Evolutionary conservation across 768 basidiomycete genomes (phyloP).

Genomic region (Gautieria morchelliformis): DNA sequence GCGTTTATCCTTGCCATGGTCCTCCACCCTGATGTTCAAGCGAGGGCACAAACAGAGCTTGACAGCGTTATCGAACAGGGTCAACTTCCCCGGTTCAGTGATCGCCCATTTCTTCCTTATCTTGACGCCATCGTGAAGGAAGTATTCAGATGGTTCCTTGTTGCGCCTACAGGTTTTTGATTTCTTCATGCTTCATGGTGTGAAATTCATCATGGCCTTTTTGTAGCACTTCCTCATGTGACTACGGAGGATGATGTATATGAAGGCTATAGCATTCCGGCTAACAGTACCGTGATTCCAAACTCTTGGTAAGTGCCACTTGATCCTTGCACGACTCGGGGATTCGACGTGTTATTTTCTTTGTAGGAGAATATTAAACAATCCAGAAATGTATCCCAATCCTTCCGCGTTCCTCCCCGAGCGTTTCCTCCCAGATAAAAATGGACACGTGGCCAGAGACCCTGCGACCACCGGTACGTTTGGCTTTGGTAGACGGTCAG

Average conservation of each 20-base stretch:
- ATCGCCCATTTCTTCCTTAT: constrained; percentile 40
- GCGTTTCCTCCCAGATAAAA: constrained; percentile 27
- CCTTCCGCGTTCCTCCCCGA: constrained; percentile 43
- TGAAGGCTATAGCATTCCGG: constrained; percentile 40
- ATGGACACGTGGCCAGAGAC: constrained; percentile 27
- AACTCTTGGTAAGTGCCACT: constrained; percentile 24
- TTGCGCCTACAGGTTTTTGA: constrained; percentile 26
- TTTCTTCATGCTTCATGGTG: background rate
- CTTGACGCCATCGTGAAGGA: constrained; percentile 37
- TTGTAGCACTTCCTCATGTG: constrained; percentile 33
- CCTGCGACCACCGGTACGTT: constrained; percentile 32
- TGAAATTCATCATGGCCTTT: background rate
- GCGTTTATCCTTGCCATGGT: constrained; percentile 43
- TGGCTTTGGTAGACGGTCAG: constrained; percentile 32
- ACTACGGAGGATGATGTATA: constrained; percentile 33
- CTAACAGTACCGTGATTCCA: constrained; percentile 31
- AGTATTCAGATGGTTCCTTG: constrained; percentile 34
- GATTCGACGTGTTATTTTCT: background rate
- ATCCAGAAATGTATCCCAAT: constrained; percentile 39
- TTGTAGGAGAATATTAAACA: constrained; percentile 42
- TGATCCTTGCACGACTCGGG: background rate
- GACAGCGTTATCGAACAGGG: constrained; percentile 31
- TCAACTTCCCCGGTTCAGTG: constrained; percentile 30
- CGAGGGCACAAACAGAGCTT: constrained; percentile 45
- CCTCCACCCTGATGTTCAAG: constrained; percentile 33